A percentile compares a stretch with the other conserved stretches of the same genome.
phyloP scores from a whole-genome alignment of 805 yeast species.

The Metschnikowia amazonensis region DNA sequence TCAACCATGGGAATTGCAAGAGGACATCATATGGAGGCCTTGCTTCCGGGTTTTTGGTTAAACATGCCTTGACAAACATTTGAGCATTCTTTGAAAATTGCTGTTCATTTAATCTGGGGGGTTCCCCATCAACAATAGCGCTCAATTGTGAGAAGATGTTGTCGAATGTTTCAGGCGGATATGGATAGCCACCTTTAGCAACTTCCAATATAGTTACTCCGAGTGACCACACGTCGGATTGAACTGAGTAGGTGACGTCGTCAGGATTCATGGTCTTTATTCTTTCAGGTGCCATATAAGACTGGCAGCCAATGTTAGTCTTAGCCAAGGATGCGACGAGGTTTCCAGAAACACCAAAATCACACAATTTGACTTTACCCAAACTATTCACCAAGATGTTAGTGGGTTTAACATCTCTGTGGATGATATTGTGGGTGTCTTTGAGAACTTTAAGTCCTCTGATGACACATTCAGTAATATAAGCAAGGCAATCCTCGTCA shows the following conservation, averaged over 20 bases:
- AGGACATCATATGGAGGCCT: conserved; percentile 80
- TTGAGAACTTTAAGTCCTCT: conserved; percentile 79
- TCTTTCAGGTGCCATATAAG: conserved; percentile 98
- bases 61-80: conserved; percentile 71
- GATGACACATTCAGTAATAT: conserved; percentile 74
- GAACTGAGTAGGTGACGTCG: conserved; percentile 81
- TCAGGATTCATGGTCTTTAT: conserved; percentile 73
- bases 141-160: conserved; percentile 89
- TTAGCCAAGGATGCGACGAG: conserved; percentile 91
- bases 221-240: conserved; percentile 92
- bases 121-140: conserved; percentile 67
- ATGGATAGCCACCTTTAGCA: conserved; percentile 91
- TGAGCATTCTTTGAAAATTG: conserved; percentile 70
- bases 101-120: conserved; percentile 23
- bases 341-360: conserved; percentile 94
- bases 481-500: conserved; percentile 76
- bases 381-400: conserved; percentile 76
- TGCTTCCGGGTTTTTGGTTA: conserved; percentile 73
- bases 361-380: conserved; percentile 91
- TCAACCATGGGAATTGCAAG: conserved; percentile 81
- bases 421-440: conserved; percentile 88
- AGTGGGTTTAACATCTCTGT: conserved; percentile 96
- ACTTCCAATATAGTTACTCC: conserved; percentile 85
- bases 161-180: conserved; percentile 88
- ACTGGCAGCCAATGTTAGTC: conserved; percentile 96